Conservation (phyloP, 805 yeast genomes). For the Metschnikowia continentalis region DNA sequence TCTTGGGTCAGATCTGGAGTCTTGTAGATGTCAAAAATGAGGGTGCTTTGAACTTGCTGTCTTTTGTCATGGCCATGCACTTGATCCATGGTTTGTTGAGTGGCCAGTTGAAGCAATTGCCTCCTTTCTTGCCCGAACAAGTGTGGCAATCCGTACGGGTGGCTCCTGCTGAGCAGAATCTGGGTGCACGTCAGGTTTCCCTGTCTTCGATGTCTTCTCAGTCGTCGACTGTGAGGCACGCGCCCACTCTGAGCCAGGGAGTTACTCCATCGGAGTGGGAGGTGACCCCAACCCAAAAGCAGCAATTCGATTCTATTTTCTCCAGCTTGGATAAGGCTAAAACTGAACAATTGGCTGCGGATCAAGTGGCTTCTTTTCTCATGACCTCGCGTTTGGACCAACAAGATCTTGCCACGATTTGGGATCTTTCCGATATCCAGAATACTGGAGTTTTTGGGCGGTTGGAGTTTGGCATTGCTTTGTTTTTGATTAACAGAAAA, state of each 20-base stretch:
- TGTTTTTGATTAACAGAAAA: slow-evolving; percentile 85
- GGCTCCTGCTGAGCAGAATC: slow-evolving; percentile 31
- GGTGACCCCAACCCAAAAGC: slow-evolving; percentile 62
- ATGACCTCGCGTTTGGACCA: slow-evolving; percentile 84
- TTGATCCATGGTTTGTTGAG: slow-evolving; percentile 77
- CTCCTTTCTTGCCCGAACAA: slow-evolving; percentile 38
- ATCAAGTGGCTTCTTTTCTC: slow-evolving; percentile 82
- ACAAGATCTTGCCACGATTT: slow-evolving; percentile 77
- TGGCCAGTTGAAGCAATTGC: slow-evolving; percentile 58
- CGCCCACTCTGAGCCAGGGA: slow-evolving; percentile 13
- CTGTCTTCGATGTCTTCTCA: slow-evolving; percentile 31
- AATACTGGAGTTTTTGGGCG: slow-evolving; percentile 78
- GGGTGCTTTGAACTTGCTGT: slow-evolving; percentile 69
- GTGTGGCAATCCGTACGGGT: slow-evolving; percentile 35
- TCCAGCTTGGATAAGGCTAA: slow-evolving; percentile 67
- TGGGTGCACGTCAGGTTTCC: slow-evolving; percentile 28
- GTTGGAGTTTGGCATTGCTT: slow-evolving; percentile 86
- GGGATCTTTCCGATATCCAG: slow-evolving; percentile 93
- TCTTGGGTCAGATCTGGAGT: slow-evolving; percentile 84
- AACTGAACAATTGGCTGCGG: slow-evolving; percentile 63
- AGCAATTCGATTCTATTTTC: slow-evolving; percentile 77
- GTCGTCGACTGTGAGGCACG: slow-evolving; percentile 33
- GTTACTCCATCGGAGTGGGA: slow-evolving; percentile 52
- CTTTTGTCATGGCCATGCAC: slow-evolving; percentile 92
- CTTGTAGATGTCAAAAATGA: slow-evolving; percentile 72